Base-by-base conservation (phyloP, 2,329 filamentous ascomycete genomes). In the Cryphonectria nitschkei region DNA sequence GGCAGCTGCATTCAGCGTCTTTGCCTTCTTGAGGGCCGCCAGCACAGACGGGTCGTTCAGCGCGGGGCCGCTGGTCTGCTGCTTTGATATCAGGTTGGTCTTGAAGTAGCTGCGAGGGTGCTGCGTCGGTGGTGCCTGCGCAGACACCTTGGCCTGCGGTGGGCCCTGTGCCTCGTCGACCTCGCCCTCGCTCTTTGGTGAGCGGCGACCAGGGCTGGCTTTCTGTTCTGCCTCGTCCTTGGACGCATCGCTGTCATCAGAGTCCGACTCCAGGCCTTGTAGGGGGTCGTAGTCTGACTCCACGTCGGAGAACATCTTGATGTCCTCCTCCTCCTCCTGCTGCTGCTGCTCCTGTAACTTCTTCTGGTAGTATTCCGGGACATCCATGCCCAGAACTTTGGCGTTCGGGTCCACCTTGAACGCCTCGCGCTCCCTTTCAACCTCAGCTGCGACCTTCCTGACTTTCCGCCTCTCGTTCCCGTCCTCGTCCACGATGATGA, bases 1-100 rank as follows among this genome's bases (percentile, higher is more conserved):
- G 29, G 78, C 78, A 75, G 78, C 79, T 71, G 84, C 84, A 80
- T 86, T 83, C 68, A 94, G 84, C 13, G 89, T 84, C 26, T 92
- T 92, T 13, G 95, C 95, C 79, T 94, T 94, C 81, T 94, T 93
- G 76, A 99, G 87, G 0, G 94, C 94, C 3, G 93, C 94, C 74
- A 94, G 86, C 73, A 97, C 91, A 2, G 92, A 89, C 2, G 94
- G 92, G 76, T 98, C 94, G 37, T 86, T 87, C 76, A 91, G 87
- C 5, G 88, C 89, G 1, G 87, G 86, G 1, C 82, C 82, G 72
- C 84, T 85, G 64, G 83, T 81, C 19, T 80, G 79, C 73, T 88
- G 84, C 61, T 87, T 84, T 0, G 87, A 87, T 22, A 88, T 82
- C 56, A 90, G 82, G 56, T 86, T 84, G 72, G 86, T 88, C 79